Percentiles rank a stretch among this genome's conserved stretches.
Evolutionary conservation across 129 eudicot species (phyloP).

Genomic region (Helianthus tuberosus): DNA sequence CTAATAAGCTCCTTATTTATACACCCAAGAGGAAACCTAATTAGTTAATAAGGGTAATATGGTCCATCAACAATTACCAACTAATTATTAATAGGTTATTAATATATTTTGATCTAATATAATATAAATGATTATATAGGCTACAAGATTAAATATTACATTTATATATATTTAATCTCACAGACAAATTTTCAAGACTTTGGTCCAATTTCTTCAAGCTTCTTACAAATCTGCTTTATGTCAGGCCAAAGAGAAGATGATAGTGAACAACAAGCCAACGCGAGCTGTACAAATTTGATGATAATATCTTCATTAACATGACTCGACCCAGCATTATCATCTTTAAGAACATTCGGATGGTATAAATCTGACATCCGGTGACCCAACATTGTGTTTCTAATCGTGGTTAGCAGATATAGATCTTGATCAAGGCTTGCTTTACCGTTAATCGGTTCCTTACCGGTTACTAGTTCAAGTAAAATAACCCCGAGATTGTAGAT

Average conservation of each 20-base stretch:
- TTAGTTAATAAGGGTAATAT: no score
- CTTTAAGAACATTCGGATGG: constrained; percentile 62
- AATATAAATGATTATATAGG: no score
- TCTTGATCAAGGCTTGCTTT: constrained; percentile 62
- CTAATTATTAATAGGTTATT: no score
- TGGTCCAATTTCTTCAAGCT: constrained; percentile 68
- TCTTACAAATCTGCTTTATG: constrained; percentile 55
- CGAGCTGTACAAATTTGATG: constrained; percentile 69
- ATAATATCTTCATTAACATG: constrained; percentile 50
- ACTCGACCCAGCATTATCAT: constrained; percentile 39
- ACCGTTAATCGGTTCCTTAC: constrained; percentile 61
- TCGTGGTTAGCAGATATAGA: constrained; percentile 57
- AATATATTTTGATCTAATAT: constrained; percentile 17
- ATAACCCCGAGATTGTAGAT: constrained; percentile 83
- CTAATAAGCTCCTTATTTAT: no score
- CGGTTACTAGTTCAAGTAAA: constrained; percentile 73
- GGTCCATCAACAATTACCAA: no score
- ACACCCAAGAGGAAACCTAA: no score
- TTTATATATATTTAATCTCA: no score
- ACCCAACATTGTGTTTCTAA: constrained; percentile 66
- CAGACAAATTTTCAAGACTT: constrained; percentile 30
- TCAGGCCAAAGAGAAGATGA: constrained; percentile 74
- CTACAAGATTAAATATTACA: no score
- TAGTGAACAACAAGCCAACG: constrained; percentile 92
- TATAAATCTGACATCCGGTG: constrained; percentile 60